Percentiles rank a stretch among this genome's conserved stretches.
phyloP scores from a whole-genome alignment of 495 filamentous ascomycete genomes.

The Hypomontagnella submonticulosa region DNA sequence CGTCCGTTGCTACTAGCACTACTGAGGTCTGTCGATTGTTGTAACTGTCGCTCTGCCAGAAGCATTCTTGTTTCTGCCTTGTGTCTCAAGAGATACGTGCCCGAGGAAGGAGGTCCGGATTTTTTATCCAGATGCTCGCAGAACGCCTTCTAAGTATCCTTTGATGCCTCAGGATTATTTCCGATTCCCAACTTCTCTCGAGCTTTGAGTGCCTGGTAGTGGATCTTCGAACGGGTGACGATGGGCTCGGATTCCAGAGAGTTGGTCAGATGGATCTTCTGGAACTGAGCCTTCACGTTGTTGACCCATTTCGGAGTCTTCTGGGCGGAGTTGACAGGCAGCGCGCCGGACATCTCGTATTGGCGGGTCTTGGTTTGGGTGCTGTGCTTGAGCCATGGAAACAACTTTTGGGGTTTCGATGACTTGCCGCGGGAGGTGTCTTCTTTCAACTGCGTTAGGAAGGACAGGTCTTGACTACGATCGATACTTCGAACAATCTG shows the following conservation, averaged over 20 bases:
- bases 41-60: slow-evolving; percentile 6
- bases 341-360: slow-evolving; percentile 23
- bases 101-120: not conserved
- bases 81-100: slow-evolving; percentile 7
- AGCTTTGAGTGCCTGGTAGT: slow-evolving; percentile 17
- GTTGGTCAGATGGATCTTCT: not conserved
- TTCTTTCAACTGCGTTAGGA: slow-evolving; percentile 1
- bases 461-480: not conserved
- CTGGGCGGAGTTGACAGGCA: not conserved
- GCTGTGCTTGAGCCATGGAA: not conserved
- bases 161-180: not conserved
- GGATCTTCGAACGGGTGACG: not conserved
- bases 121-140: slow-evolving; percentile 6
- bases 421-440: not conserved
- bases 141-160: slow-evolving; percentile 12
- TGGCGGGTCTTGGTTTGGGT: not conserved
- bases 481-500: slow-evolving; percentile 3
- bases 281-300: not conserved
- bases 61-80: slow-evolving; percentile 22
- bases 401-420: not conserved
- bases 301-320: not conserved
- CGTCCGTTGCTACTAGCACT: not conserved
- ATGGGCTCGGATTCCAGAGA: not conserved
- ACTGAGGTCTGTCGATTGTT: not conserved
- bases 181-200: not conserved